Evolutionary conservation across 768 basidiomycete genomes (phyloP), one percentile per base, ranked within the genome.

Genomic region (Kwoniella heveanensis): DNA sequence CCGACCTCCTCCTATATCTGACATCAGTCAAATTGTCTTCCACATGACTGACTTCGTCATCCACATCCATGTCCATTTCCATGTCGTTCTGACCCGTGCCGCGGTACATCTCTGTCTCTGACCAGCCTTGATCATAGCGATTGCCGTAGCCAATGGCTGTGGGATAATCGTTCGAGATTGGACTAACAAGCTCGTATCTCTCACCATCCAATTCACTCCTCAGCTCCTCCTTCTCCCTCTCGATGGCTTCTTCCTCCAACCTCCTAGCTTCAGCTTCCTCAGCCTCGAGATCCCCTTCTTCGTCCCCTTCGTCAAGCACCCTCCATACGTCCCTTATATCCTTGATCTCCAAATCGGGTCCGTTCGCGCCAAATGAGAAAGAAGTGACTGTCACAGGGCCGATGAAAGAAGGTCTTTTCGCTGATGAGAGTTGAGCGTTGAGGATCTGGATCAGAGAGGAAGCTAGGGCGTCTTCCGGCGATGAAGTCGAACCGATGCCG

Each of bases 311-410:
- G 58, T 96, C 85, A 75, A 98, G 98, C 78, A 95, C 94, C 56
- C 87, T 88, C 81, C 94, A 91, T 61, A 98, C 91, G 83, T 97
- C 92, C 51, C 92, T 85, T 55, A 98, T 81, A 81, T 96, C 96
- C 58, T 90, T 87, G 57, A 98, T 85, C 78, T 96, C 91, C 24
- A 94, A 85, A 63, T 93, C 89, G 3, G 96, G 96, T 2, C 87
- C 77, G 21, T 83, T 82, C 0, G 88, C 86, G 30, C 96, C 96
- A 80, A 99, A 94, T 62, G 92, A 90, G 58, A 98, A 85, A 2
- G 88, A 87, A 1, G 87, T 88, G 59, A 98, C 87, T 63, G 88
- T 85, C 62, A 98, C 86, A 15, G 94, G 92, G 1, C 96, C 96
- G 37, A 99, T 90, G 79, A 94, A 98, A 10, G 92, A 92, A 0